Base-by-base conservation (phyloP, 2,329 filamentous ascomycete species). In the Colletotrichum chlorophyti region DNA sequence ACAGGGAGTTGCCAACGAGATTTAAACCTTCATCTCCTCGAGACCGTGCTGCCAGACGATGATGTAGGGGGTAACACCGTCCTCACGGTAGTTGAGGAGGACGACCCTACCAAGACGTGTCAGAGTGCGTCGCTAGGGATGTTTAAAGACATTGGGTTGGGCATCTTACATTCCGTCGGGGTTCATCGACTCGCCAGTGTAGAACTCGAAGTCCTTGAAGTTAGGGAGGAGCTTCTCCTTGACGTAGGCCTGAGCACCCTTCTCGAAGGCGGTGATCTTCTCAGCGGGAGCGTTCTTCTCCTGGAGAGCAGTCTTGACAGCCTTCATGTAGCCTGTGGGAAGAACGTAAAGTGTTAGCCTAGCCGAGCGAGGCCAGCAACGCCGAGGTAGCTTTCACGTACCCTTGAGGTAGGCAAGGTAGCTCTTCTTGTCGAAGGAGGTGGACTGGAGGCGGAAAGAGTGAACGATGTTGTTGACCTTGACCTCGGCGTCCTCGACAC, bases 131-230 rank as follows among this genome's bases (percentile, higher is more conserved):
- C 26, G 14, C 15, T 47, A 23, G 31, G 17, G 46, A n/a, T n/a
- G 59, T 37, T 58, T 10, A 19, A 35, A 24, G 12, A 38, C n/a
- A n/a, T 23, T 54, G 43, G 38, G 26, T 27, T 11, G 38, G 21
- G 60, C 27, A 12, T 24, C 90, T 72, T 82, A 95, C 95, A 97
- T 96, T 82, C 90, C 93, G 72, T 97, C 91, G 69, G 90, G 88
- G 79, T 96, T 86, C 91, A 96, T 96, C 69, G 87, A 90, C 83
- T 95, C 89, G 80, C 94, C 93, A 69, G 90, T 91, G 79, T 90
- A 91, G 79, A 97, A 94, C 77, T 98, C 94, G 77, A 89, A 96
- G 83, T 98, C 91, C 83, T 96, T 93, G 85, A 97, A 97, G 81
- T 91, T 94, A 75, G 73, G 79, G 60, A 89, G 81, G 66, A 97